Percentiles rank a stretch among this genome's conserved stretches.
Conservation (phyloP, 139 green algal genomes). For the Haematococcus sp. region DNA sequence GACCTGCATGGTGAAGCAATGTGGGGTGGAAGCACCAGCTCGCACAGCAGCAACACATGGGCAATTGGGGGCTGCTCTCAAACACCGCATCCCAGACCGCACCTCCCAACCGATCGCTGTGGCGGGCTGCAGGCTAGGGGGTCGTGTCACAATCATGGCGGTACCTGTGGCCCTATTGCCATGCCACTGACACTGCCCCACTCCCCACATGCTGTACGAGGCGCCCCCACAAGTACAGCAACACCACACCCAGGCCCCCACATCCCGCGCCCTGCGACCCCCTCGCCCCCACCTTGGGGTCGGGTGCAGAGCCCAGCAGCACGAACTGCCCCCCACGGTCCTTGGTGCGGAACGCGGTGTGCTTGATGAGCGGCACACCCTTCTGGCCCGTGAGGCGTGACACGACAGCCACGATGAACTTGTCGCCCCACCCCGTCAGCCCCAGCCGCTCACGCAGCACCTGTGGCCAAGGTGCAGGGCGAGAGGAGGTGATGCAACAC, state of each 20-base stretch:
- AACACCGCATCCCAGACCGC: too few relatives aligned
- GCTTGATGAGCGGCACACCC: slow-evolving; percentile 96
- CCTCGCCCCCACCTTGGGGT: slow-evolving; percentile 67
- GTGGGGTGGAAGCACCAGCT: background rate
- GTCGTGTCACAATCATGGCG: too few relatives aligned
- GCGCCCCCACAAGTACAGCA: too few relatives aligned
- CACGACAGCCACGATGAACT: slow-evolving; percentile 68
- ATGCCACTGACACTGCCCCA: too few relatives aligned
- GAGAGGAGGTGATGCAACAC: too few relatives aligned
- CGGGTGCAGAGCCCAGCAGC: slow-evolving; percentile 92
- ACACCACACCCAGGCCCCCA: background rate
- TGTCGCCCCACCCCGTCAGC: slow-evolving; percentile 61
- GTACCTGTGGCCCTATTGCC: too few relatives aligned
- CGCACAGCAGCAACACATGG: slow-evolving; percentile 8
- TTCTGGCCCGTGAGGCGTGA: slow-evolving; percentile 88
- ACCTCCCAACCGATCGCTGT: too few relatives aligned
- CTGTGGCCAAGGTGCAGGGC: too few relatives aligned
- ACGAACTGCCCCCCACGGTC: slow-evolving; percentile 95
- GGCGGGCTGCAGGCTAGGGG: too few relatives aligned
- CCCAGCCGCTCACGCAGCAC: slow-evolving; percentile 65
- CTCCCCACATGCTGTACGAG: too few relatives aligned
- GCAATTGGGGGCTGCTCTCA: too few relatives aligned
- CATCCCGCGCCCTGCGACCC: background rate
- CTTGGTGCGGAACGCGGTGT: slow-evolving; percentile 72
- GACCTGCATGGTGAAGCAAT: background rate